A percentile compares a stretch with the other conserved stretches of the same genome.
Evolutionary conservation across 2,329 filamentous ascomycete genomes (phyloP).

Genomic region (Podosphaera xanthii): DNA sequence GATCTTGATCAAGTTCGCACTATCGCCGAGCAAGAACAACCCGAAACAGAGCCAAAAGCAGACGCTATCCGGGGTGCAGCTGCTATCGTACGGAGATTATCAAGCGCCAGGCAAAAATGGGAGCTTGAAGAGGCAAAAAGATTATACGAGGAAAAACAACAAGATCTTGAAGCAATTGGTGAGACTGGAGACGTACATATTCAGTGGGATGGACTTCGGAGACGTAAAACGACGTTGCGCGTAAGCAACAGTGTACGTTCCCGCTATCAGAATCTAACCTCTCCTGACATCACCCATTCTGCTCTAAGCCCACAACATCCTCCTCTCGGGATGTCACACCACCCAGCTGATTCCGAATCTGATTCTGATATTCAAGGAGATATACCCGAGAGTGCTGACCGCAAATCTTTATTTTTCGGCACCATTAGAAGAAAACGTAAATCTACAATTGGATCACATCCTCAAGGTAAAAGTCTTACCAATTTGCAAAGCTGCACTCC

Average conservation of each 20-base stretch:
- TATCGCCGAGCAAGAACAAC: slow-evolving; percentile 82
- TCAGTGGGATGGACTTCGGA: slow-evolving; percentile 79
- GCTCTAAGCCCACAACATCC: slow-evolving; percentile 29
- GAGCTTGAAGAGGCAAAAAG: slow-evolving; percentile 60
- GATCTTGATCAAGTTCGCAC: slow-evolving; percentile 89
- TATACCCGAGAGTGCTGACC: slow-evolving; percentile 23
- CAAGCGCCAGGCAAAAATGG: slow-evolving; percentile 48
- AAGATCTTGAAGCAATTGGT: slow-evolving; percentile 51
- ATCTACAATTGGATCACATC: slow-evolving; percentile 11
- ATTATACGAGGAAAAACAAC: slow-evolving; percentile 53
- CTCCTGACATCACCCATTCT: slow-evolving; percentile 9
- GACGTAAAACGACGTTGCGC: slow-evolving; percentile 35
- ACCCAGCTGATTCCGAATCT: slow-evolving; percentile 37
- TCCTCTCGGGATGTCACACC: slow-evolving; percentile 69
- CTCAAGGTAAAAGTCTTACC: slow-evolving; percentile 6
- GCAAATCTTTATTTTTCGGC: slow-evolving; percentile 33
- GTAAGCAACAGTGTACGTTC: slow-evolving; percentile 16
- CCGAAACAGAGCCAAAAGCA: slow-evolving; percentile 89
- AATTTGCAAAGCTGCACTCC: slow-evolving; percentile 30
- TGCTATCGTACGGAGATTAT: slow-evolving; percentile 68
- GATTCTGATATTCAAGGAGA: slow-evolving; percentile 33
- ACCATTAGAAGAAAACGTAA: slow-evolving; percentile 27
- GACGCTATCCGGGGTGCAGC: slow-evolving; percentile 85
- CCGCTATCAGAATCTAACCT: slow-evolving; percentile 12
- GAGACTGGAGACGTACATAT: slow-evolving; percentile 41